phyloP scores from a whole-genome alignment of 805 yeast species.

The Wickerhamiella bombiphila region DNA sequence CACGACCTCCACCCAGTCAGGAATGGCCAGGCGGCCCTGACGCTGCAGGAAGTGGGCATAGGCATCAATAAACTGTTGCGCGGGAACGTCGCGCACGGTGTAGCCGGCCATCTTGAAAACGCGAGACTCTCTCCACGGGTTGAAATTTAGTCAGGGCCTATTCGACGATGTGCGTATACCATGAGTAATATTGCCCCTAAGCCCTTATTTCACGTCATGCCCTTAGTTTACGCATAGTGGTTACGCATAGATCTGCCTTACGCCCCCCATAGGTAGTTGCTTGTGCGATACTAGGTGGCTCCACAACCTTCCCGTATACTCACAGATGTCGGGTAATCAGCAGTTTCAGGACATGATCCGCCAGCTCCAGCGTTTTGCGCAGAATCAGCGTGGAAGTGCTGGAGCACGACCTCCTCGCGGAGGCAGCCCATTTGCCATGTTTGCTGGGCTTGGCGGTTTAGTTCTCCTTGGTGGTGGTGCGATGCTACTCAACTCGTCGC shows the following conservation, averaged over 20 bases:
- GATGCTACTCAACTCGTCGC: conserved; percentile 35
- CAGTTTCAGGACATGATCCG: conserved; percentile 14
- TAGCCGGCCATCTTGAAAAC: conserved; percentile 22
- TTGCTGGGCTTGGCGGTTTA: conserved; percentile 52
- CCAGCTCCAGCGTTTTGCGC: conserved; percentile 7
- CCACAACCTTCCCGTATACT: too few relatives aligned
- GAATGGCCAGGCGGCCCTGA: conserved; percentile 99
- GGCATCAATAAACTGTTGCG: conserved; percentile 98
- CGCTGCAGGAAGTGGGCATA: conserved; percentile 99
- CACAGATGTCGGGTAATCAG: conserved; percentile 1
- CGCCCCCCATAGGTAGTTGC: too few relatives aligned
- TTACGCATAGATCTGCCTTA: too few relatives aligned
- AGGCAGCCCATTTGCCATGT: conserved; percentile 38
- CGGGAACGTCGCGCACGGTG: conserved; percentile 92
- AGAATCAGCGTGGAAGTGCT: neutral
- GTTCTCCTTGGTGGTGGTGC: conserved; percentile 45
- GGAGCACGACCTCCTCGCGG: conserved; percentile 17
- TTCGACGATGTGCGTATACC: too few relatives aligned
- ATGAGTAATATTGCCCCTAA: too few relatives aligned
- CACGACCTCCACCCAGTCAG: conserved; percentile 99
- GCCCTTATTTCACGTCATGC: too few relatives aligned
- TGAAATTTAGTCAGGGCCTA: too few relatives aligned
- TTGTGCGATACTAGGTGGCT: too few relatives aligned
- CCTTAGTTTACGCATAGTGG: too few relatives aligned
- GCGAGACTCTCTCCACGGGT: too few relatives aligned